Base-by-base conservation (phyloP, 345 rosid species). In the Cardamine chenopodiifolia region DNA sequence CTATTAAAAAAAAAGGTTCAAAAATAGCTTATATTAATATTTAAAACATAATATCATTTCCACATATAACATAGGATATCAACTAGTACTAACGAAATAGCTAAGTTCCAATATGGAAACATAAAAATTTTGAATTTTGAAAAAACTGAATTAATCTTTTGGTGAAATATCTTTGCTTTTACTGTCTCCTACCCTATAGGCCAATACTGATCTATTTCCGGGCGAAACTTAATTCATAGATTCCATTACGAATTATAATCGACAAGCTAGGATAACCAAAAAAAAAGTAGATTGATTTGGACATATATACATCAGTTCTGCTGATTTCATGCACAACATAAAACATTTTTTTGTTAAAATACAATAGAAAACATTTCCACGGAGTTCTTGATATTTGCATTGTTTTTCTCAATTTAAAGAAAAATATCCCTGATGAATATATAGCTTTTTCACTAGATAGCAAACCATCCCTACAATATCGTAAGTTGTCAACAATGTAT, bases 81-180 rank as follows among this genome's bases (percentile, higher is more conserved):
- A 5, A 23, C 25, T 23, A 23, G 25, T 23, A 23, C 1, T 23
- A 23, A 1, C 25, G 2, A 23, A 23, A 23, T 23, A 23, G 25
- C 25, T 23, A 23, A 26, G 22, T 10, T 10, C 55, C 55, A 15
- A 15, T 14, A 28, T 28, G 67, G 34, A 40, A 62, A 62, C 34
- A 62, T 15, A 0, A 7, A 18, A 4, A 2, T 22, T 57, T 32
- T 25, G 34, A 42, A 25, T n/a, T 29, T 28, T 23, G 19, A 23
- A 23, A 37, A 44, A 8, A 45, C n/a, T 15, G n/a, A 44, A 44
- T 64, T 29, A 11, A n/a, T 56, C 39, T 17, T 40, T 26, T 57
- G 45, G 56, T 42, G 20, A 45, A 42, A 45, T 58, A 70, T 23
- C 7, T 70, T 47, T 70, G 23, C 34, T 25, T 39, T 32, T 45